These are phyloP conservation scores for Sphagnum tenellum DNA, from an alignment of 225 moss, liverwort and hornwort species.

Conservation along the genomic window DNA sequence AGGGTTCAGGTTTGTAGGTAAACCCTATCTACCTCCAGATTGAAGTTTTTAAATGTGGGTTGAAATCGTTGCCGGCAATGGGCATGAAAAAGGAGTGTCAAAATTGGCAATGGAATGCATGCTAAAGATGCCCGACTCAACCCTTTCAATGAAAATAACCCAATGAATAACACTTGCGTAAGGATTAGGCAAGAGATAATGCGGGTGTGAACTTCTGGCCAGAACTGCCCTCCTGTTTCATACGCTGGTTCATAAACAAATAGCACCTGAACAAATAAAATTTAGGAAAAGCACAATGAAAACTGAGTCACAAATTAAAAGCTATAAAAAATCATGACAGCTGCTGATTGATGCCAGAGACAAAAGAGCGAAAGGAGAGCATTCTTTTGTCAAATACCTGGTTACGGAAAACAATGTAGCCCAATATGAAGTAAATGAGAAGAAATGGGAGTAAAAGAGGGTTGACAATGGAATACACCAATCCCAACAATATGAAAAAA, in stretches of 20 bases:
- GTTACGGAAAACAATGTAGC: conserved; percentile 73
- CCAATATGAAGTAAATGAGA: conserved; percentile 70
- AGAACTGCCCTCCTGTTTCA: conserved; percentile 81
- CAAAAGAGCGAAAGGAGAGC: neutral
- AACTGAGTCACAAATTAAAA: no score
- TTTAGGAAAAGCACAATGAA: no score
- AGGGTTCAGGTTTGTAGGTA: no score
- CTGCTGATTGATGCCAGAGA: no score
- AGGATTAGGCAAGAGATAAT: conserved; percentile 41
- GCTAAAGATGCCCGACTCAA: conserved; percentile 35
- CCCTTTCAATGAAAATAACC: conserved; percentile 65
- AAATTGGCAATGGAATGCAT: conserved; percentile 53
- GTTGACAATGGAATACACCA: conserved; percentile 64
- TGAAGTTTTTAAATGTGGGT: conserved; percentile 43
- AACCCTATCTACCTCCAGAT: conserved; percentile 47
- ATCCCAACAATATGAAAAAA: conserved; percentile 69
- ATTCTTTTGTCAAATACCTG: conserved; percentile 31
- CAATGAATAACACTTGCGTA: conserved; percentile 90
- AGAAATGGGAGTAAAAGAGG: conserved; percentile 79
- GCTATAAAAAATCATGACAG: no score
- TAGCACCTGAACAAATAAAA: conserved; percentile 39
- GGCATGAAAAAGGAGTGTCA: conserved; percentile 51
- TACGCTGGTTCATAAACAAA: conserved; percentile 79
- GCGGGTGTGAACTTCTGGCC: conserved; percentile 77
- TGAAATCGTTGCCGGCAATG: conserved; percentile 63